phyloP scores from a whole-genome alignment of 768 basidiomycete species.

The Neoboletus magnificus region DNA sequence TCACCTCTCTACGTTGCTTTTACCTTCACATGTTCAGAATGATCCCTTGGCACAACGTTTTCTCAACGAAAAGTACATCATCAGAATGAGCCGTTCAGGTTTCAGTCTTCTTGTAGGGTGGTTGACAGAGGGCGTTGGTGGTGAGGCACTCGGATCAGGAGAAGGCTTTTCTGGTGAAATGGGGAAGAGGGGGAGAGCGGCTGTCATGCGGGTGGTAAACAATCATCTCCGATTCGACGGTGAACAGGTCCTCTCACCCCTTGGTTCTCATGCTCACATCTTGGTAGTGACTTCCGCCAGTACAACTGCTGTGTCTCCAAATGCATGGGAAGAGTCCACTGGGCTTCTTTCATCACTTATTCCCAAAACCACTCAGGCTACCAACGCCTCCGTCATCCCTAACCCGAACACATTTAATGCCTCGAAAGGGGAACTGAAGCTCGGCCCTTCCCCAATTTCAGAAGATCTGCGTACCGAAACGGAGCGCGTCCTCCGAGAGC shows the following conservation, averaged over 20 bases:
- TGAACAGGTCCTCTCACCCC: constrained; percentile 33
- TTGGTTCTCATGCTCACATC: constrained; percentile 17
- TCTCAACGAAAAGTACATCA: constrained; percentile 84
- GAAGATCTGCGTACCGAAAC: constrained; percentile 82
- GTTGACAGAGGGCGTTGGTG: constrained; percentile 89
- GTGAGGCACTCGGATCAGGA: constrained; percentile 78
- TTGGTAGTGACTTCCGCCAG: constrained; percentile 66
- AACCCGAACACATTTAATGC: constrained; percentile 74
- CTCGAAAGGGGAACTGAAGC: constrained; percentile 74
- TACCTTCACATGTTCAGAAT: constrained; percentile 80
- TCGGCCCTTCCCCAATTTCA: constrained; percentile 76
- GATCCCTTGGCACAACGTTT: constrained; percentile 84
- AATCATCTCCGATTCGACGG: constrained; percentile 90
- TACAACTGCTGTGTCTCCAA: constrained; percentile 57
- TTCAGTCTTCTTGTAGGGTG: constrained; percentile 92
- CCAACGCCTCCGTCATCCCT: constrained; percentile 37
- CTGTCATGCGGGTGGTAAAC: constrained; percentile 92
- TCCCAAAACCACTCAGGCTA: constrained; percentile 53
- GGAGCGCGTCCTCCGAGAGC: constrained; percentile 74
- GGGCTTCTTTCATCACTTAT: constrained; percentile 79
- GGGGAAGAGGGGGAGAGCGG: constrained; percentile 81
- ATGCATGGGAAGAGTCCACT: constrained; percentile 82
- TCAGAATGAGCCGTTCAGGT: constrained; percentile 87
- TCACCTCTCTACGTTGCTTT: constrained; percentile 73
- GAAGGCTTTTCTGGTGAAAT: constrained; percentile 77